These are phyloP conservation scores for Isabelozyma pseudorhagii DNA, from an alignment of 805 yeast species.

Conservation along the genomic window DNA sequence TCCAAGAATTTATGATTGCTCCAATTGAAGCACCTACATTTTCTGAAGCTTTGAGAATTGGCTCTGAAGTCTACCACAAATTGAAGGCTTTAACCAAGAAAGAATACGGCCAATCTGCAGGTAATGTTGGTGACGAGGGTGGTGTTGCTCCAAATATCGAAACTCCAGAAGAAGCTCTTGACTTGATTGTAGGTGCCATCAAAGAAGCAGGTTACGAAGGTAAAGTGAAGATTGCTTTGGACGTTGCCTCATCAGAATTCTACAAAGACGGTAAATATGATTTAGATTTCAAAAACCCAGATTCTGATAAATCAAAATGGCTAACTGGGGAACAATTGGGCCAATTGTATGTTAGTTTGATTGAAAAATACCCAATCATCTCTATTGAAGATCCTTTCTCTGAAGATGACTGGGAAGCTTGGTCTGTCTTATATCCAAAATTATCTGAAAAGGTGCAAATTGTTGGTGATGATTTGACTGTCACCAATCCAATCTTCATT, in stretches of 20 bases:
- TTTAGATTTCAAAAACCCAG: slow-evolving; percentile 17
- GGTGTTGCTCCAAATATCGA: slow-evolving; percentile 19
- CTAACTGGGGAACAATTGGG: slow-evolving; percentile 17
- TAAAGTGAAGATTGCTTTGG: slow-evolving; percentile 16
- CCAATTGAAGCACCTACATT: slow-evolving; percentile 13
- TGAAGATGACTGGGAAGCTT: slow-evolving; percentile 21
- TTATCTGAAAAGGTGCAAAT: slow-evolving; percentile 11
- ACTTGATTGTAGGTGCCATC: slow-evolving; percentile 15
- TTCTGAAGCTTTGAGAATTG: slow-evolving; percentile 16
- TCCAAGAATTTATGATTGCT: slow-evolving; percentile 24
- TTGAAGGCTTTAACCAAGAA: slow-evolving; percentile 15
- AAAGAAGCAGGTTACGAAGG: slow-evolving; percentile 15
- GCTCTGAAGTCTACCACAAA: slow-evolving; percentile 18
- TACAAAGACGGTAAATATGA: slow-evolving; percentile 17
- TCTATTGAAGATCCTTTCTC: slow-evolving; percentile 21
- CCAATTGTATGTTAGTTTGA: slow-evolving; percentile 11
- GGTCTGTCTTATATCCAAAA: slow-evolving; percentile 13
- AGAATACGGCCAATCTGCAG: slow-evolving; percentile 17
- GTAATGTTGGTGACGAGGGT: slow-evolving; percentile 24
- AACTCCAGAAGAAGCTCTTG: slow-evolving; percentile 18
- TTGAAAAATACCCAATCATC: slow-evolving; percentile 17
- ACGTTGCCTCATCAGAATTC: slow-evolving; percentile 19
- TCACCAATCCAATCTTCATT: slow-evolving; percentile 17
- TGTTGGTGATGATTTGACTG: slow-evolving; percentile 21
- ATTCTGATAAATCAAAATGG: slow-evolving; percentile 12